Percentiles rank a stretch among this genome's conserved stretches.
These are phyloP conservation scores for Punica granatum DNA, from an alignment of 345 rosid genomes.

Conservation along the genomic window DNA sequence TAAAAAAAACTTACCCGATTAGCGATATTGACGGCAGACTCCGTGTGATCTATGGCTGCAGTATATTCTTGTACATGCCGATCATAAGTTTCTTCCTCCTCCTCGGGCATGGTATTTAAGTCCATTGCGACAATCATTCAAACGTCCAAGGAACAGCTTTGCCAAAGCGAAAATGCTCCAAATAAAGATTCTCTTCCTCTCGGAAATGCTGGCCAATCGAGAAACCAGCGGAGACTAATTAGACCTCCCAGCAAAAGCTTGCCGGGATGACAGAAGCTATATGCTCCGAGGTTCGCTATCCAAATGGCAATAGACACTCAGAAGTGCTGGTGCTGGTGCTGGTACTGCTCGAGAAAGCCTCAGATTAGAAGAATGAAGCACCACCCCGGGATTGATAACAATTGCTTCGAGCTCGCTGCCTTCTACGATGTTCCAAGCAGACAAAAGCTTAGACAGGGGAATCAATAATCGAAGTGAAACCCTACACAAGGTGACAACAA, in stretches of 20 bases:
- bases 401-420: neutral
- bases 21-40: conserved; percentile 31
- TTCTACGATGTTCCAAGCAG: neutral
- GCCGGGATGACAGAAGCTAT: neutral
- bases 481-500: conserved; percentile 3
- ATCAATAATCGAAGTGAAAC: conserved; percentile 1
- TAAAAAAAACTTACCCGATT: too few relatives aligned
- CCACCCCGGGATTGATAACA: neutral
- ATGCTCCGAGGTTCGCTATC: neutral
- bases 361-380: neutral
- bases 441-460: neutral
- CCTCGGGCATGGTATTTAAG: conserved; percentile 46
- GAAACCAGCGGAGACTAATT: neutral
- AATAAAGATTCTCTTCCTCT: neutral
- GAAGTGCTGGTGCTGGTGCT: neutral
- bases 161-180: neutral
- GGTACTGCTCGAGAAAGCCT: too few relatives aligned
- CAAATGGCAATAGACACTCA: neutral
- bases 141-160: conserved; percentile 16
- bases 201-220: neutral
- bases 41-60: conserved; percentile 19
- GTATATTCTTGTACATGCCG: conserved; percentile 17
- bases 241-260: neutral
- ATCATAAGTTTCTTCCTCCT: conserved; percentile 35
- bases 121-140: conserved; percentile 43